phyloP scores from a whole-genome alignment of 2,329 filamentous ascomycete genomes.

The Acrodontium crateriforme region DNA sequence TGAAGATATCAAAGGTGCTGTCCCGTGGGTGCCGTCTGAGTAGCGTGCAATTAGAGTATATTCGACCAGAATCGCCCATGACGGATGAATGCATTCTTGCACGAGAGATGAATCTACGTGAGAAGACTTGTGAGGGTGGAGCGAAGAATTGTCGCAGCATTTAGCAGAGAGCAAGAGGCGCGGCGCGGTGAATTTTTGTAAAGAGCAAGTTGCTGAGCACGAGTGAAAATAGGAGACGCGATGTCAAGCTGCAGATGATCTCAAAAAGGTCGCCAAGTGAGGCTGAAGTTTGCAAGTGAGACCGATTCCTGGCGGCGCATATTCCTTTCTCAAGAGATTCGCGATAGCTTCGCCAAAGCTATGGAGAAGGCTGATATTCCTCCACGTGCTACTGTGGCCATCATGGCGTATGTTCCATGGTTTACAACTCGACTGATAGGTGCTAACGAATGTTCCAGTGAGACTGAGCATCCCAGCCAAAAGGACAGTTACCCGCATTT shows the following conservation, averaged over 20 bases:
- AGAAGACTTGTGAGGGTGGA: background rate
- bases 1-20: slow-evolving; percentile 19
- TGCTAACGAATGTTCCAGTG: slow-evolving; percentile 1
- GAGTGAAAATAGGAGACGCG: background rate
- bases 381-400: slow-evolving; percentile 1
- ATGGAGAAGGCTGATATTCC: slow-evolving; percentile 3
- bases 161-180: too few relatives aligned
- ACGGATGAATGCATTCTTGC: slow-evolving; percentile 23
- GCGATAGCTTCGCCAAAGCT: slow-evolving; percentile 1
- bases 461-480: slow-evolving; percentile 2
- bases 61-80: slow-evolving; percentile 24
- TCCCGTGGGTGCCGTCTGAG: slow-evolving; percentile 20
- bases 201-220: background rate
- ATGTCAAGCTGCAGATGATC: too few relatives aligned
- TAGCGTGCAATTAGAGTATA: slow-evolving; percentile 21
- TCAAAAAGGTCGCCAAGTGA: background rate
- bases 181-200: background rate
- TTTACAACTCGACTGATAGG: background rate
- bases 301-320: background rate
- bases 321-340: background rate
- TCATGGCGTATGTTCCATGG: slow-evolving; percentile 2
- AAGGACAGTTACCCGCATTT: slow-evolving; percentile 2
- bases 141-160: background rate
- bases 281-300: background rate
- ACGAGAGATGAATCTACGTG: slow-evolving; percentile 3